Evolutionary conservation across 2,329 filamentous ascomycete genomes (phyloP).

Genomic region (Fusarium drepaniforme): DNA sequence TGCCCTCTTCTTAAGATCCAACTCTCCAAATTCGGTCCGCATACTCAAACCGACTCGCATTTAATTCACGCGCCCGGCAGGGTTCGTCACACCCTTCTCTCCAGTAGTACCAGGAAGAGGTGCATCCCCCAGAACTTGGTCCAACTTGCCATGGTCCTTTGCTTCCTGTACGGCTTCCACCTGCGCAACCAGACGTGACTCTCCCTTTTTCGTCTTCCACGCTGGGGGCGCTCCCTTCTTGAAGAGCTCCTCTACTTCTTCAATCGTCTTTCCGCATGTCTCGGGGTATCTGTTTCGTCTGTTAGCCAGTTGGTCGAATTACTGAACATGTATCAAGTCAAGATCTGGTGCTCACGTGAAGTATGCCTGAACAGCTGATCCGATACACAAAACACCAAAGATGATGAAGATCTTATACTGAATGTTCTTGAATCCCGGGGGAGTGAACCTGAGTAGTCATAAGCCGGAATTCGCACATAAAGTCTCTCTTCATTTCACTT

Average conservation of each 20-base stretch:
- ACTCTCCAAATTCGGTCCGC: not conserved
- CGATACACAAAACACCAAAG: slow-evolving; percentile 29
- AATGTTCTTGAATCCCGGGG: slow-evolving; percentile 43
- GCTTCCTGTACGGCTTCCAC: slow-evolving; percentile 10
- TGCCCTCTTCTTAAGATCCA: not conserved
- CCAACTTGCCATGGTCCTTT: slow-evolving; percentile 21
- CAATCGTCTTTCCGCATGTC: slow-evolving; percentile 19
- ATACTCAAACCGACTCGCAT: not conserved
- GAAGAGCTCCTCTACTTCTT: slow-evolving; percentile 13
- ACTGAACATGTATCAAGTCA: not conserved
- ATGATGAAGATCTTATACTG: slow-evolving; percentile 36
- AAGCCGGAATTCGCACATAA: slow-evolving; percentile 34
- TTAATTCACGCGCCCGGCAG: not conserved
- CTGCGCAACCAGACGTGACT: slow-evolving; percentile 13
- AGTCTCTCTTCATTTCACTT: not conserved
- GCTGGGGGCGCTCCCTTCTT: slow-evolving; percentile 6
- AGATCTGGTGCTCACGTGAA: slow-evolving; percentile 14
- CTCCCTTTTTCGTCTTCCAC: slow-evolving; percentile 24
- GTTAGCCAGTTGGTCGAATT: not conserved
- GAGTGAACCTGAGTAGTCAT: slow-evolving; percentile 42
- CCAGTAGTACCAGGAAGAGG: not conserved
- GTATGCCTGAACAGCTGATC: slow-evolving; percentile 17
- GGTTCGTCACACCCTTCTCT: not conserved
- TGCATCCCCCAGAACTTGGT: not conserved
- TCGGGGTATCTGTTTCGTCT: slow-evolving; percentile 5